Evolutionary conservation across 2,329 filamentous ascomycete species (phyloP), one percentile per base, ranked within the genome.

Genomic region (Scytalidium sp.): DNA sequence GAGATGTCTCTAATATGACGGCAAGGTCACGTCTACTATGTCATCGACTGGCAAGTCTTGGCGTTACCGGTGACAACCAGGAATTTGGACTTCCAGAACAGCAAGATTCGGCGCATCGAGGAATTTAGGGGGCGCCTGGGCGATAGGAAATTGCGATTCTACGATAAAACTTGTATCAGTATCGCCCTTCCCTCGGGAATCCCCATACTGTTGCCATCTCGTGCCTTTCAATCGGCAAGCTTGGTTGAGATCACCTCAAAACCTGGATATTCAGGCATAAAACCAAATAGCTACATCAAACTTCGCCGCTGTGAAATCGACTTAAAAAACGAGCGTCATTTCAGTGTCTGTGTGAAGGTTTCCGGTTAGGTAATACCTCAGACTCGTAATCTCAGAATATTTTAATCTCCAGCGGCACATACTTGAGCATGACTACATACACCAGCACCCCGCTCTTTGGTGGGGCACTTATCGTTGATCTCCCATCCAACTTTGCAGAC

Each of bases 401-500:
- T 15, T n/a, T 15, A 9, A 36, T n/a, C 15, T 15, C 32, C 32
- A 36, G 17, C 5, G 17, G 32, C 32, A 15, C 32, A 15, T 5
- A 42, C 32, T 40, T 52, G 67, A 45, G 49, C n/a, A 83, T 79
- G 76, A 69, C 80, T 56, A 67, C 70, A 22, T 90, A 79, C 69
- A 73, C 72, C 53, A 74, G 64, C 59, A 83, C 78, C 43, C 73
- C 79, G 48, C 81, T 92, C 43, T 92, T 84, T 64, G 88, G 87
- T 64, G 87, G 86, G 64, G 87, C 87, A 53, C 80, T 91, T 55
- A 75, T 78, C 56, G 81, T 78, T 61, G 85, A 90, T 53, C 72
- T 91, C 13, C 88, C 88, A 55, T 90, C 56, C 36, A 62, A 50
- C 58, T 92, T 88, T 67, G 80, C 80, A 58, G 88, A 92, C 62